These are phyloP conservation scores for Babesia bigemina DNA, from an alignment of 169 alveolate genomes.

Conservation along the genomic window DNA sequence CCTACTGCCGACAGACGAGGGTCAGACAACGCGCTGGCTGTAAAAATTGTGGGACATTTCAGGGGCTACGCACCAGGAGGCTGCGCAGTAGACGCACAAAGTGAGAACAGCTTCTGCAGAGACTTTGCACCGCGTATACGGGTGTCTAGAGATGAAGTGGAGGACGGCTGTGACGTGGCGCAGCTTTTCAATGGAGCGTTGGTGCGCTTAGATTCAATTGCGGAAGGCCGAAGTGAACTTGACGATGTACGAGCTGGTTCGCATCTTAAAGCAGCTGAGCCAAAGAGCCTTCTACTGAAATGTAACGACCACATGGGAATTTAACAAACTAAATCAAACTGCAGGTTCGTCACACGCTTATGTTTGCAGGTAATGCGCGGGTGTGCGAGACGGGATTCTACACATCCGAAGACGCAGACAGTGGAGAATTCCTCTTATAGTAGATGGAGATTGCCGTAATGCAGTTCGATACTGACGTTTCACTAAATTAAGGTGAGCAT, in stretches of 20 bases:
- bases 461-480: no score
- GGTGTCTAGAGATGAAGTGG: neutral
- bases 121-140: slow-evolving; percentile 2
- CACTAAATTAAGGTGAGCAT: no score
- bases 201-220: neutral
- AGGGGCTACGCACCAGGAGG: slow-evolving; percentile 2
- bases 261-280: neutral
- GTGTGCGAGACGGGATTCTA: slow-evolving; percentile 15
- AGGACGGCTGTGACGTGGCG: neutral
- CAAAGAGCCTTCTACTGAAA: neutral
- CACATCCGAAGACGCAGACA: neutral
- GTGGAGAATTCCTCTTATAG: no score
- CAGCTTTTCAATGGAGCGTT: neutral
- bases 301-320: slow-evolving; percentile 16
- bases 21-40: slow-evolving; percentile 5
- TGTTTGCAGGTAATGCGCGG: neutral
- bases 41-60: no score
- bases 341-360: neutral
- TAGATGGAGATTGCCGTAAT: no score
- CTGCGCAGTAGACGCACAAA: slow-evolving; percentile 5
- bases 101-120: neutral
- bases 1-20: slow-evolving; percentile 4
- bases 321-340: neutral
- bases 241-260: no score
- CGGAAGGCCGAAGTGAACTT: neutral